phyloP scores from a whole-genome alignment of 352 stramenopile genomes.

The Plasmopara viticola region DNA sequence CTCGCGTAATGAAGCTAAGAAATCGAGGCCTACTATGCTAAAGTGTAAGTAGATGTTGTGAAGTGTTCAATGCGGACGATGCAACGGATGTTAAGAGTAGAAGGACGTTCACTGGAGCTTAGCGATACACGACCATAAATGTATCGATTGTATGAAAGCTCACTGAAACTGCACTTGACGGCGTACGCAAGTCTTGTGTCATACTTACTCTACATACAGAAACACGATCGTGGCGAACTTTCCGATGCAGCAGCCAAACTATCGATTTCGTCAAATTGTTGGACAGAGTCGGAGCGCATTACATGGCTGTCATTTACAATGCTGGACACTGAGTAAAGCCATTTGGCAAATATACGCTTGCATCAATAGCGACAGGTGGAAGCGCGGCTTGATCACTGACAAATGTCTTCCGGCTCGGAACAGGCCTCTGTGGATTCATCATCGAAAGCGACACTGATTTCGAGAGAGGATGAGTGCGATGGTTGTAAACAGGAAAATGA shows the following conservation, averaged over 20 bases:
- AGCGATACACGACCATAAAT: slow-evolving; percentile 23
- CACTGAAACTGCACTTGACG: slow-evolving; percentile 10
- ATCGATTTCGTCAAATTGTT: slow-evolving; percentile 21
- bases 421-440: slow-evolving; percentile 17
- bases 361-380: slow-evolving; percentile 16
- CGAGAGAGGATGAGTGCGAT: slow-evolving; percentile 6
- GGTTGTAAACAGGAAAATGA: slow-evolving; percentile 3
- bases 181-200: slow-evolving; percentile 10
- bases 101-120: slow-evolving; percentile 24
- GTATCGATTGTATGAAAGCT: slow-evolving; percentile 15
- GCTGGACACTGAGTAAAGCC: slow-evolving; percentile 12
- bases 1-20: background rate
- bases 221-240: slow-evolving; percentile 13
- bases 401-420: slow-evolving; percentile 16
- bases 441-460: slow-evolving; percentile 8
- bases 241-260: slow-evolving; percentile 8
- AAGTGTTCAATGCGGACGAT: slow-evolving; percentile 24
- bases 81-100: slow-evolving; percentile 26
- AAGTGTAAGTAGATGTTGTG: slow-evolving; percentile 21
- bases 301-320: slow-evolving; percentile 13
- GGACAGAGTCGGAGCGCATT: slow-evolving; percentile 19
- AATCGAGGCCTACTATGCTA: background rate
- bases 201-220: background rate
- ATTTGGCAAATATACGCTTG: slow-evolving; percentile 9
- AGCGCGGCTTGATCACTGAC: slow-evolving; percentile 13